phyloP scores from a whole-genome alignment of 257 asterid species.

The Lycium barbarum region DNA sequence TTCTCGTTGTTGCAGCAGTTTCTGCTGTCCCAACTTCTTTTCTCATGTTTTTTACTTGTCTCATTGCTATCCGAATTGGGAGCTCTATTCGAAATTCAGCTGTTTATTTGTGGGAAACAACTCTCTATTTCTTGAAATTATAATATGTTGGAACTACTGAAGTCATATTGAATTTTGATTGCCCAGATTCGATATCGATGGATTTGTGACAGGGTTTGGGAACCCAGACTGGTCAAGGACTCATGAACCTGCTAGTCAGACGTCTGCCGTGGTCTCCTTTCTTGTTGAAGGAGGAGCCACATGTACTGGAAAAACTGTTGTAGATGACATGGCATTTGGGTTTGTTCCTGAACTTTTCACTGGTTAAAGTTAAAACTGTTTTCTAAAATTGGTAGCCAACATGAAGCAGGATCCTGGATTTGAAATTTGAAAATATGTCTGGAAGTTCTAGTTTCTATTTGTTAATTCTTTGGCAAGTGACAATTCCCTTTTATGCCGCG shows the following conservation, averaged over 20 bases:
- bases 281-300: slow-evolving; percentile 97
- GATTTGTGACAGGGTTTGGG: slow-evolving; percentile 91
- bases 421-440: not conserved
- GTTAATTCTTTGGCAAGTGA: not conserved
- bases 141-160: not conserved
- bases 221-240: slow-evolving; percentile 93
- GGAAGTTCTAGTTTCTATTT: not conserved
- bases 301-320: slow-evolving; percentile 80
- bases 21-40: not conserved
- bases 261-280: slow-evolving; percentile 72
- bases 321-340: slow-evolving; percentile 94
- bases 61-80: not conserved
- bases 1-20: not conserved
- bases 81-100: not conserved
- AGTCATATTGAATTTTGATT: slow-evolving; percentile 37
- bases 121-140: not conserved
- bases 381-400: not conserved
- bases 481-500: not conserved
- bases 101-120: not conserved
- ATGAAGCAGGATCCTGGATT: not conserved
- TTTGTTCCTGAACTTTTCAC: slow-evolving; percentile 47
- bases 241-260: slow-evolving; percentile 74
- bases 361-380: slow-evolving; percentile 24
- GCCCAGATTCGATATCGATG: slow-evolving; percentile 80
- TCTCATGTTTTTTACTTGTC: slow-evolving; percentile 10